Percentiles rank a stretch among this genome's conserved stretches.
Conservation (phyloP, 345 rosid species). For the Corchorus olitorius region DNA sequence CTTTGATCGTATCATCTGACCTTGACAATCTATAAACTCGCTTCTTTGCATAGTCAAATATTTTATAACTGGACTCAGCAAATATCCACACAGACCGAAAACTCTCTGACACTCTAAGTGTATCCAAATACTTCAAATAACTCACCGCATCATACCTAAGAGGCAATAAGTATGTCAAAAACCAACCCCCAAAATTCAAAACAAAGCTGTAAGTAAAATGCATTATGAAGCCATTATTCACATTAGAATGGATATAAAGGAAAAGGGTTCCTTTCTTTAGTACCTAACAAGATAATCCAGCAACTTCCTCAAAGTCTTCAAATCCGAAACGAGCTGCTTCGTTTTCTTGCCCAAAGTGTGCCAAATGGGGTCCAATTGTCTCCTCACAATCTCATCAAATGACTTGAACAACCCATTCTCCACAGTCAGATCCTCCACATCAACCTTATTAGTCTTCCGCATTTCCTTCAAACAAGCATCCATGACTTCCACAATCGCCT, state of each 20-base stretch:
- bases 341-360: slow-evolving; percentile 92
- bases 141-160: slow-evolving; percentile 97
- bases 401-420: slow-evolving; percentile 97
- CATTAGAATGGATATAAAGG: not conserved
- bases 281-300: slow-evolving; percentile 98
- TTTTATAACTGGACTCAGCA: slow-evolving; percentile 96
- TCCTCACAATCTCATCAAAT: slow-evolving; percentile 95
- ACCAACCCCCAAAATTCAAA: slow-evolving; percentile 8
- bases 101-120: slow-evolving; percentile 92
- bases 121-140: slow-evolving; percentile 94
- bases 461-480: slow-evolving; percentile 96
- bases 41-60: slow-evolving; percentile 96
- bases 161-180: slow-evolving; percentile 9
- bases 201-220: not conserved
- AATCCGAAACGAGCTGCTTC: slow-evolving; percentile 93
- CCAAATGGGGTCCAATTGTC: slow-evolving; percentile 98
- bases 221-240: slow-evolving; percentile 10
- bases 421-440: slow-evolving; percentile 91
- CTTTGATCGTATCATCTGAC: slow-evolving; percentile 54
- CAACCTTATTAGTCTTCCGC: slow-evolving; percentile 95
- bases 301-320: slow-evolving; percentile 93
- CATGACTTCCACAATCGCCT: slow-evolving; percentile 84
- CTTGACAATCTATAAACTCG: slow-evolving; percentile 69
- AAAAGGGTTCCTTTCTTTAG: not conserved
- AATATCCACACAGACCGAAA: slow-evolving; percentile 99